phyloP scores from a whole-genome alignment of 148 eudicot species.

The Cornus florida region DNA sequence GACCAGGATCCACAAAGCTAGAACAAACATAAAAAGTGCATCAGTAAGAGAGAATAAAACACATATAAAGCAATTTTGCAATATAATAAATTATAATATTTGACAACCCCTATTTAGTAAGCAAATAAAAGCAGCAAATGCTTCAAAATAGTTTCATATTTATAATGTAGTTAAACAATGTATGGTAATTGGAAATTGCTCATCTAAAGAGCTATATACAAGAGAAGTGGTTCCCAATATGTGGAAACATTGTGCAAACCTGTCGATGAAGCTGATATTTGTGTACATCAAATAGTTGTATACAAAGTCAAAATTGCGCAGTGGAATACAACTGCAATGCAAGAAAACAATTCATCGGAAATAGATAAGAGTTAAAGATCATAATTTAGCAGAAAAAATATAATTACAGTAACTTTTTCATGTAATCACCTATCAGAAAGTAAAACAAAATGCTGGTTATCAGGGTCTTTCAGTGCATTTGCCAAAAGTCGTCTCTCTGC shows the following conservation, averaged over 20 bases:
- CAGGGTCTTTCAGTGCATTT: slow-evolving; percentile 82
- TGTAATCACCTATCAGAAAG: slow-evolving; percentile 84
- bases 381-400: background rate
- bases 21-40: slow-evolving; percentile 19
- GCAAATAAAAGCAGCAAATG: background rate
- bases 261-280: slow-evolving; percentile 87
- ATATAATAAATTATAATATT: background rate
- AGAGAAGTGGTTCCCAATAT: background rate
- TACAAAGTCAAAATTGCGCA: slow-evolving; percentile 79
- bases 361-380: background rate
- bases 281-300: slow-evolving; percentile 84
- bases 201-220: background rate
- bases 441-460: slow-evolving; percentile 92
- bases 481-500: slow-evolving; percentile 93
- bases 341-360: slow-evolving; percentile 20
- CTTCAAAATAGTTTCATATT: background rate
- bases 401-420: background rate
- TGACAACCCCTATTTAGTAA: background rate
- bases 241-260: slow-evolving; percentile 41
- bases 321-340: slow-evolving; percentile 84
- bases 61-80: slow-evolving; percentile 4
- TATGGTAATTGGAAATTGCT: background rate
- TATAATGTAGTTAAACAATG: background rate
- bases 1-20: slow-evolving; percentile 98
- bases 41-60: background rate